Conservation (phyloP, 2,329 filamentous ascomycete genomes). For the Colletotrichum sp. region DNA sequence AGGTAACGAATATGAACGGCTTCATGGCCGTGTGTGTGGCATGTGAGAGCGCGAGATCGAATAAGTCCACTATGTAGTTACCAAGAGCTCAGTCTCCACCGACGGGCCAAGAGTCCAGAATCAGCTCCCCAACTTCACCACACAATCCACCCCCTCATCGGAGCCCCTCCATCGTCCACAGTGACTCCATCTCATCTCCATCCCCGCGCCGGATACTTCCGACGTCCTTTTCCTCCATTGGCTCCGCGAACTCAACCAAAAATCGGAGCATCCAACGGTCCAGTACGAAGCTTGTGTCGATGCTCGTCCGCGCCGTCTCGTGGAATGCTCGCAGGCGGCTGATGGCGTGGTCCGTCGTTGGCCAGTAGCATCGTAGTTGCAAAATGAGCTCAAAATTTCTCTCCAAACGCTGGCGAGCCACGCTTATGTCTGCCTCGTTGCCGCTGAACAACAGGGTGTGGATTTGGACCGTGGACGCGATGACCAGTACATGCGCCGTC, state of each 20-base stretch:
- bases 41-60: not conserved
- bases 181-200: constrained; percentile 23
- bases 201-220: constrained; percentile 10
- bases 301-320: constrained; percentile 40
- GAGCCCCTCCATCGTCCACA: constrained; percentile 20
- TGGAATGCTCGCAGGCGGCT: constrained; percentile 45
- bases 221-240: constrained; percentile 30
- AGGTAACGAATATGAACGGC: constrained; percentile 1
- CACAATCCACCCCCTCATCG: constrained; percentile 9
- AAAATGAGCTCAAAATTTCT: constrained; percentile 49
- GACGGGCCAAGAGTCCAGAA: constrained; percentile 16
- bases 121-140: constrained; percentile 3
- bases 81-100: not conserved
- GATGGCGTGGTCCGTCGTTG: constrained; percentile 40
- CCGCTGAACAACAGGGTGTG: constrained; percentile 47
- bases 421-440: constrained; percentile 36
- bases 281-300: constrained; percentile 41
- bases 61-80: not conserved
- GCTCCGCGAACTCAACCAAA: constrained; percentile 33
- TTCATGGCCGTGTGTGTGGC: not conserved
- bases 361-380: constrained; percentile 44
- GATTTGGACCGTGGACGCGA: constrained; percentile 50
- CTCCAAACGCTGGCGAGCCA: constrained; percentile 40
- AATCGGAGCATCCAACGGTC: constrained; percentile 48
- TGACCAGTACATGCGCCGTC: constrained; percentile 50